Conservation (phyloP, 345 rosid genomes). For the Ceriops tagal region DNA sequence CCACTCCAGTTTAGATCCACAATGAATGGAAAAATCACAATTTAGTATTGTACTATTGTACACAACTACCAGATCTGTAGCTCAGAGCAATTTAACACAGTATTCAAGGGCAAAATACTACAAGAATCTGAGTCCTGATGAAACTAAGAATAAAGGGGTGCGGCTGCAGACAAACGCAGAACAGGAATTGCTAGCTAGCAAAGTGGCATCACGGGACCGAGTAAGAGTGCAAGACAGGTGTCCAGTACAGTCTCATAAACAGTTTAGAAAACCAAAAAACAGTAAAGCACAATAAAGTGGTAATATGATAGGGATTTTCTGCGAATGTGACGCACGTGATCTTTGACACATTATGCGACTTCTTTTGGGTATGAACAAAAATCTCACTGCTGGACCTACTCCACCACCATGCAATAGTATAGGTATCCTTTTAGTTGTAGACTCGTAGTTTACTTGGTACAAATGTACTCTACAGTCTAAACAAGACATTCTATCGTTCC, state of each 20-base stretch:
- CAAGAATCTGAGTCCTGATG: no score
- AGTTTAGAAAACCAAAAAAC: not conserved
- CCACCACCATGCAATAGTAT: no score
- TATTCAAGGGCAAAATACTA: not conserved
- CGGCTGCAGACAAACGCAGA: conserved; percentile 5
- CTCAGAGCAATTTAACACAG: not conserved
- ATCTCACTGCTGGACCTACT: no score
- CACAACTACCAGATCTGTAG: no score
- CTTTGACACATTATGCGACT: conserved; percentile 10
- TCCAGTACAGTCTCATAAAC: not conserved
- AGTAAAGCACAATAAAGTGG: not conserved
- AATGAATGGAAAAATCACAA: no score
- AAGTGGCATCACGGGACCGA: not conserved
- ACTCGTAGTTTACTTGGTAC: no score
- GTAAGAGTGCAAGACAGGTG: not conserved
- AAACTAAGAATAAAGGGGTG: not conserved
- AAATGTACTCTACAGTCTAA: no score
- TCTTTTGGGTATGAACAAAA: not conserved
- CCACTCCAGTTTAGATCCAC: no score
- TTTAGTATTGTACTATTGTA: no score
- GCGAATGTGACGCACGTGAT: conserved; percentile 12
- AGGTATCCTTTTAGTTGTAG: no score
- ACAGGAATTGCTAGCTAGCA: not conserved
- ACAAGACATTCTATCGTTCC: no score
- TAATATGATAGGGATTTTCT: conserved; percentile 2